Evolutionary conservation across 2,329 filamentous ascomycete genomes (phyloP).

Genomic region (Fusarium redolens): DNA sequence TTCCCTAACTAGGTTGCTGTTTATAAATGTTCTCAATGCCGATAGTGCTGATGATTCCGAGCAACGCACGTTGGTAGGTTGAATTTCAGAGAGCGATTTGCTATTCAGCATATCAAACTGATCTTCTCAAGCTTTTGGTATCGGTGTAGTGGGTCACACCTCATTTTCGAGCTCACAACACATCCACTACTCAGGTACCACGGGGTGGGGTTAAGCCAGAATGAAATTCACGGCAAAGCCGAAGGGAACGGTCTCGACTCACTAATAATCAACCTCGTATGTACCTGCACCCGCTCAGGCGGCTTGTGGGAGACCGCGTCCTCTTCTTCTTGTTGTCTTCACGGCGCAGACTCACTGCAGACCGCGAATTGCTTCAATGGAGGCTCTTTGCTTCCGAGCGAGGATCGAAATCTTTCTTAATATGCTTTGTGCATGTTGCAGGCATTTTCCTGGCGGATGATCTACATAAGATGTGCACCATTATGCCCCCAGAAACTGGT

Average conservation of each 20-base stretch:
- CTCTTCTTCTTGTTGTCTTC: slow-evolving; percentile 1
- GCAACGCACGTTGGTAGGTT: background rate
- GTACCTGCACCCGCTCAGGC: slow-evolving; percentile 26
- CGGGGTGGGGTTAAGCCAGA: slow-evolving; percentile 37
- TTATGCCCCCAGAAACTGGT: slow-evolving; percentile 30
- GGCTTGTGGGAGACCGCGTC: slow-evolving; percentile 14
- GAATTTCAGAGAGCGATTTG: background rate
- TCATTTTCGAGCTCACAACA: slow-evolving; percentile 17
- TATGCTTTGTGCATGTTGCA: slow-evolving; percentile 6
- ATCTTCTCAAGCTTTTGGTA: background rate
- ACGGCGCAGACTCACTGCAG: background rate
- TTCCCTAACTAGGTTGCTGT: background rate
- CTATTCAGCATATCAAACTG: background rate
- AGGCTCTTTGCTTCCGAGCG: background rate
- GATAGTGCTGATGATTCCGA: background rate
- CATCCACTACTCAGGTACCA: slow-evolving; percentile 44
- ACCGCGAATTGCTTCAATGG: slow-evolving; percentile 4
- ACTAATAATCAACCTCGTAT: slow-evolving; percentile 15
- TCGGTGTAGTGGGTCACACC: slow-evolving; percentile 2
- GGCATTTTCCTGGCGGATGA: slow-evolving; percentile 32
- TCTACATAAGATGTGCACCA: slow-evolving; percentile 47
- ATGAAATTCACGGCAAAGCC: slow-evolving; percentile 42
- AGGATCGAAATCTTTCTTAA: background rate
- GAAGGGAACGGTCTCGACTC: slow-evolving; percentile 47
- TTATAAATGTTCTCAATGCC: background rate